phyloP scores from a whole-genome alignment of 169 alveolate species.

The Eimeria necatrix region DNA sequence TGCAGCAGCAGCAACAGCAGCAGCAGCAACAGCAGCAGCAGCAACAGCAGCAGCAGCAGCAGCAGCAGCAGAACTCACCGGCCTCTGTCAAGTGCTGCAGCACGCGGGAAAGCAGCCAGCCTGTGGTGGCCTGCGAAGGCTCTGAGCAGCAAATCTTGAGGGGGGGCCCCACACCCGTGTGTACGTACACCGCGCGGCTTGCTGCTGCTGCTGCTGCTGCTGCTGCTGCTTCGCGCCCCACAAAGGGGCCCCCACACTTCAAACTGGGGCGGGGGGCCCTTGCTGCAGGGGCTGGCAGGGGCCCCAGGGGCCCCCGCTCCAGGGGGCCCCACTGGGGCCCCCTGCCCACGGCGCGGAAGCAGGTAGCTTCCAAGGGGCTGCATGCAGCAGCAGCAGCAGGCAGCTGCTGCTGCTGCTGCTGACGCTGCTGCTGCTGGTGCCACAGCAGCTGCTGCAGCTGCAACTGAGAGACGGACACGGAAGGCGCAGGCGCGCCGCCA shows the following conservation, averaged over 20 bases:
- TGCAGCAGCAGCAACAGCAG: conserved; percentile 21
- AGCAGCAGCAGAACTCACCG: conserved; percentile 7
- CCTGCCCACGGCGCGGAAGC: neutral
- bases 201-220: no score
- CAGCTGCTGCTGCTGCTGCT: neutral
- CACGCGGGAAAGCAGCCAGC: conserved; percentile 70
- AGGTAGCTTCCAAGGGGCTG: neutral
- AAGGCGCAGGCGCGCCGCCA: no score
- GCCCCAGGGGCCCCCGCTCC: conserved; percentile 1
- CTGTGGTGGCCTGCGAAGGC: conserved; percentile 56
- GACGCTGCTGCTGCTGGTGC: neutral
- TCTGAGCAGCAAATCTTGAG: conserved; percentile 25
- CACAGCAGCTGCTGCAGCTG: neutral
- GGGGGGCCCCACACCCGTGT: neutral
- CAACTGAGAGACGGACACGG: neutral
- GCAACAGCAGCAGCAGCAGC: neutral
- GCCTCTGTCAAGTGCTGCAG: conserved; percentile 48
- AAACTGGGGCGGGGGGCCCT: neutral
- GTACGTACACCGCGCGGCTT: conserved; percentile 14
- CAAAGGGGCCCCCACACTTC: neutral
- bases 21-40: neutral
- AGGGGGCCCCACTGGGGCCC: neutral
- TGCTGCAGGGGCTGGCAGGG: conserved; percentile 23
- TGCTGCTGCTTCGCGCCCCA: neutral
- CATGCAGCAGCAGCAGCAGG: neutral